Base-by-base conservation (phyloP, 2,329 filamentous ascomycete genomes). In the Diplodia sapinea region DNA sequence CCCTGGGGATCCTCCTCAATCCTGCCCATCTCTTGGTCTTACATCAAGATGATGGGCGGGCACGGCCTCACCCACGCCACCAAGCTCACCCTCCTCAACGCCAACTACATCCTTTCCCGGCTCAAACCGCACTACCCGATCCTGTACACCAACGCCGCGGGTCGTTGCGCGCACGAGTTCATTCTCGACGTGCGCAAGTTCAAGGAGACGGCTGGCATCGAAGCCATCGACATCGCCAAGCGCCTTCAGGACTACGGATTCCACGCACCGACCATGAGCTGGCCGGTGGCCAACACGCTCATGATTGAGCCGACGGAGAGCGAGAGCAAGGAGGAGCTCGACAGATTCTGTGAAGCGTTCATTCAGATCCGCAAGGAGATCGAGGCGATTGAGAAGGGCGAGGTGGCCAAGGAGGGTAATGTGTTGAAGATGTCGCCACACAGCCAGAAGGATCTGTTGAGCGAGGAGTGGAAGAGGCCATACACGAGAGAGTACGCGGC, bases 261-360 rank as follows among this genome's bases (percentile, higher is more conserved):
- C 87, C 94, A 98, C 80, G 92, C 94, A 1, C 94, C 94, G 0
- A 98, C 94, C 65, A 97, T 98, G 94, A 93, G 89, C 77, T 97
- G 92, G 92, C 94, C 94, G 1, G 93, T 98, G 2, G 87, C 92
- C 64, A 96, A 96, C 81, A 97, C 94, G 0, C 87, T 98, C 54
- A 98, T 98, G 94, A 96, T 98, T 72, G 94, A 98, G 83, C 94
- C 94, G 2, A 98, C 94, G 0, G 94, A 97, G 82, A 94, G 90
- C 15, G 94, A 98, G 83, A 92, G 88, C 80, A 94, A 95, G 79
- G 90, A 90, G 70, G 94, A 98, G 83, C 87, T 98, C 2, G 94
- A 97, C 79, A 90, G 94, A 26, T 97, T 97, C 84, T 92, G 93
- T 70, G 91, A 97, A 71, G 93, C 94, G 0, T 83, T 98, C 51